These are phyloP conservation scores for Dicorynia guianensis DNA, from an alignment of 306 rosid genomes.

Conservation along the genomic window DNA sequence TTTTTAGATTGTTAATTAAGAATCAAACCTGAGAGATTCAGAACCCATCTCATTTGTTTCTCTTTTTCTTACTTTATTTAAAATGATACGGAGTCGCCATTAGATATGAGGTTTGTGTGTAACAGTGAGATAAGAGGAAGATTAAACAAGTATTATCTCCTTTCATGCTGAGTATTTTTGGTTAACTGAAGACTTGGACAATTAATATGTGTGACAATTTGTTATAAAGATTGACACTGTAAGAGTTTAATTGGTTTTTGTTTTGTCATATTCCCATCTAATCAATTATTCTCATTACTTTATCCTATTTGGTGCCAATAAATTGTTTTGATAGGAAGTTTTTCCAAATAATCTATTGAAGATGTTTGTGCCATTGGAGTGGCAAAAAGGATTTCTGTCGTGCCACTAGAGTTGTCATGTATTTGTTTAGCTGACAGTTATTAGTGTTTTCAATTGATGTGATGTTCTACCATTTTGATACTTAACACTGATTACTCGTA, in stretches of 20 bases:
- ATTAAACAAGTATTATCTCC: no score
- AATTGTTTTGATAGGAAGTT: neutral
- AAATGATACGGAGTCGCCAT: neutral
- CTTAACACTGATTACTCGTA: slow-evolving; percentile 13
- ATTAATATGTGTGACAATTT: neutral
- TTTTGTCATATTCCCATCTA: no score
- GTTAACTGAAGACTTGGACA: neutral
- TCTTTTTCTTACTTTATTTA: no score
- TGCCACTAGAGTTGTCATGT: neutral
- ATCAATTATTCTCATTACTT: neutral
- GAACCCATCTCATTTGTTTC: neutral
- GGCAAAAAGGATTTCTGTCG: slow-evolving; percentile 5
- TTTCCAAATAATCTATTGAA: neutral
- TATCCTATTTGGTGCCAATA: neutral
- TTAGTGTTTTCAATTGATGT: neutral
- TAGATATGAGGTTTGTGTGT: neutral
- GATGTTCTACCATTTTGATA: neutral
- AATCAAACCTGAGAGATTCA: neutral
- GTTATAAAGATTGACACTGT: neutral
- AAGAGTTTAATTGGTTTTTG: neutral
- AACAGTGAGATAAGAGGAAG: neutral
- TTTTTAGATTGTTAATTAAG: neutral
- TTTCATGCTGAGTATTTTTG: neutral
- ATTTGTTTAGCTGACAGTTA: neutral
- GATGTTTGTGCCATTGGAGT: neutral